Conservation (phyloP, 192 early-diverging fungal genomes). For the Umbelopsis ramanniana region DNA sequence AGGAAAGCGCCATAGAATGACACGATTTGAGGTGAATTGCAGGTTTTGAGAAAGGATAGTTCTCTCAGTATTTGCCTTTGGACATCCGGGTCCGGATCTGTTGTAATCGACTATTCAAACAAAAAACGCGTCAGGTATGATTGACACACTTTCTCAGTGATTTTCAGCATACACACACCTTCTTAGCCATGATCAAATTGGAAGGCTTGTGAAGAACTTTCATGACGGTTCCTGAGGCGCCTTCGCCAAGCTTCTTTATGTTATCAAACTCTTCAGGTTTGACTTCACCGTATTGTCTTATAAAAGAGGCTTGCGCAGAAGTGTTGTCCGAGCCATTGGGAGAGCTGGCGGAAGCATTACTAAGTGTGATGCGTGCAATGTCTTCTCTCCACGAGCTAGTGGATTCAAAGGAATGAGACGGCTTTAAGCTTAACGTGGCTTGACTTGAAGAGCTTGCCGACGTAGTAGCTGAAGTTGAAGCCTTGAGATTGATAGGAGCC, state of each 20-base stretch:
- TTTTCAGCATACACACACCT: slow-evolving; percentile 56
- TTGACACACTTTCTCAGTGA: too few species aligned
- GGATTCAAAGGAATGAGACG: slow-evolving; percentile 18
- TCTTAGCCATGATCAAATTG: slow-evolving; percentile 86
- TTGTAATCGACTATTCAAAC: slow-evolving; percentile 53
- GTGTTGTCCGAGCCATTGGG: neutral
- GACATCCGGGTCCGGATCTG: slow-evolving; percentile 66
- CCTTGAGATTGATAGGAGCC: slow-evolving; percentile 18
- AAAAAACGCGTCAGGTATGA: neutral
- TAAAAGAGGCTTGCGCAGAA: neutral
- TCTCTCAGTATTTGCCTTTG: slow-evolving; percentile 89
- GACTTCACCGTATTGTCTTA: slow-evolving; percentile 24
- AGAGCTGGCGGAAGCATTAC: neutral
- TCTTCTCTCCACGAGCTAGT: slow-evolving; percentile 32
- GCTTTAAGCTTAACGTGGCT: neutral
- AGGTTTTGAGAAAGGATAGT: slow-evolving; percentile 84
- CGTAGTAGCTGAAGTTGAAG: slow-evolving; percentile 15
- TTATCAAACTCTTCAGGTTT: slow-evolving; percentile 75
- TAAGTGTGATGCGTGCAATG: slow-evolving; percentile 27
- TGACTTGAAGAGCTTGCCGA: neutral
- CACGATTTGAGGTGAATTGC: slow-evolving; percentile 91
- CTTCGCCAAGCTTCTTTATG: slow-evolving; percentile 85
- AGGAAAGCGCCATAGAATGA: slow-evolving; percentile 92
- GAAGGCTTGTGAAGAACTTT: slow-evolving; percentile 80
- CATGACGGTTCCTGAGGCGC: slow-evolving; percentile 90